Conservation (phyloP, 108 stramenopile species). For the Chaetoceros tenuissimus region DNA sequence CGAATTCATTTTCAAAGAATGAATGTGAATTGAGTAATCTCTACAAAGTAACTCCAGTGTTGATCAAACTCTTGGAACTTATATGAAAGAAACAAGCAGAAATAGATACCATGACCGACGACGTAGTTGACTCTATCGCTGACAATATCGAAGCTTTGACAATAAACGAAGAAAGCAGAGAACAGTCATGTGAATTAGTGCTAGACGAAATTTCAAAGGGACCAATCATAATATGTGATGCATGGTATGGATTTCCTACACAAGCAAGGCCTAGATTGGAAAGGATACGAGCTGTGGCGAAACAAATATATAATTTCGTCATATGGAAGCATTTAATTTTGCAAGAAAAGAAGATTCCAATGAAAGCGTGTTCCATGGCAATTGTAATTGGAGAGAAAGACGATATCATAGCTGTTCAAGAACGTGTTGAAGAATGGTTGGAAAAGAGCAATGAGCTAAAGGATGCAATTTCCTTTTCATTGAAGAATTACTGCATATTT, state of each 20-base stretch:
- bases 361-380: slow-evolving; percentile 1
- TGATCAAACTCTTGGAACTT: too few species aligned
- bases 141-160: too few species aligned
- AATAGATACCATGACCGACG: too few species aligned
- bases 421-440: slow-evolving; percentile 32
- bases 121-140: too few species aligned
- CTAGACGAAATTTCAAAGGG: background rate
- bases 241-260: slow-evolving; percentile 72
- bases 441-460: slow-evolving; percentile 5
- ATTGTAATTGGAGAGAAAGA: slow-evolving; percentile 4
- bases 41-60: too few species aligned
- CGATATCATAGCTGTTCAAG: slow-evolving; percentile 17
- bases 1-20: too few species aligned
- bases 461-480: background rate
- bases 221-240: slow-evolving; percentile 56
- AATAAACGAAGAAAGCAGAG: too few species aligned
- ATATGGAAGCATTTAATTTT: slow-evolving; percentile 34
- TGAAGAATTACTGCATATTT: background rate
- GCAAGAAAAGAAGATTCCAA: background rate
- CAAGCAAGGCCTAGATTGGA: slow-evolving; percentile 61
- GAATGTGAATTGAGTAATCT: too few species aligned
- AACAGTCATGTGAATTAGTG: too few species aligned
- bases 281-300: slow-evolving; percentile 55
- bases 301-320: slow-evolving; percentile 64
- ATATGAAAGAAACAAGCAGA: too few species aligned